These are phyloP conservation scores for Cadophora sp. DNA, from an alignment of 2,329 filamentous ascomycete species.

Conservation along the genomic window DNA sequence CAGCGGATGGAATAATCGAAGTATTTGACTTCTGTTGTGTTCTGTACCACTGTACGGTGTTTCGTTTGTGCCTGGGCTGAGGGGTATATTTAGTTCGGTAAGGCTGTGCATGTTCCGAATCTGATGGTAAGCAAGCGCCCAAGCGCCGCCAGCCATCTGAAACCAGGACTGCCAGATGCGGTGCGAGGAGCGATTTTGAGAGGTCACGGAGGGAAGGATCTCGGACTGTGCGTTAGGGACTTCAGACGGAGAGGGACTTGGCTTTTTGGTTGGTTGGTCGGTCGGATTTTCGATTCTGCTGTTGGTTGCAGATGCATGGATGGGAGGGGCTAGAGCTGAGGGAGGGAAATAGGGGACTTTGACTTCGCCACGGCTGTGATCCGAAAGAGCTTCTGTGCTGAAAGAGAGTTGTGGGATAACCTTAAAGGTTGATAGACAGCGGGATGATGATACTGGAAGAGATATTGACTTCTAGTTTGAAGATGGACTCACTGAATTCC, in stretches of 20 bases:
- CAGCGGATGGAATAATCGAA: neutral
- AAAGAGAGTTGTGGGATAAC: slow-evolving; percentile 1
- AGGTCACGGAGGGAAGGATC: neutral
- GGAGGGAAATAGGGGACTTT: no score
- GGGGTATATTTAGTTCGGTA: slow-evolving; percentile 3
- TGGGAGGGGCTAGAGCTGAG: neutral
- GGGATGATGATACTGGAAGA: neutral
- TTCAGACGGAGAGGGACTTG: neutral
- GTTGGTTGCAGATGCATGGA: neutral
- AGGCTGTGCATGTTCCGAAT: neutral
- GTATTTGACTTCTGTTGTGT: neutral
- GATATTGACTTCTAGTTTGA: neutral
- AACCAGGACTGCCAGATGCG: neutral
- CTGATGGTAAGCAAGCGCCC: slow-evolving; percentile 8
- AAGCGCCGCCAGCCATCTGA: slow-evolving; percentile 4
- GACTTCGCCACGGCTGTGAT: neutral
- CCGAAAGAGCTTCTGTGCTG: slow-evolving; percentile 3
- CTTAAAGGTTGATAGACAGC: neutral
- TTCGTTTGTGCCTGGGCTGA: neutral
- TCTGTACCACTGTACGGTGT: neutral
- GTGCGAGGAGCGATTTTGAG: neutral
- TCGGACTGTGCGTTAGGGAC: neutral
- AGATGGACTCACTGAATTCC: neutral
- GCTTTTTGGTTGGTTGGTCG: neutral
- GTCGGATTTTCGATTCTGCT: neutral